Evolutionary conservation across 176 grass and related monocot genomes (phyloP).

Genomic region (Zoysia pacifica): DNA sequence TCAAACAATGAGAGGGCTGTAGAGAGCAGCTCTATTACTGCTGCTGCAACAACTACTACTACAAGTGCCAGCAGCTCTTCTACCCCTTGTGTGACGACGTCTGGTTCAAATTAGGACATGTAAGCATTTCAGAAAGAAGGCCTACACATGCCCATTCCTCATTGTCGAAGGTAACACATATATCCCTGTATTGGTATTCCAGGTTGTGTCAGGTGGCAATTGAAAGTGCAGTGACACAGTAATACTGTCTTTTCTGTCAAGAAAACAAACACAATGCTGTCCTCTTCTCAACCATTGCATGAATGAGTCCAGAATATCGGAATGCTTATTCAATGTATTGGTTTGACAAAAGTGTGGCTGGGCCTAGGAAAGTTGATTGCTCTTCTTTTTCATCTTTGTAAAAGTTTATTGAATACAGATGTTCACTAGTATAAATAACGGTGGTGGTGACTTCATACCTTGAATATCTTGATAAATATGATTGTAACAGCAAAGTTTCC

Average conservation of each 20-base stretch:
- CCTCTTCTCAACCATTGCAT: slow-evolving; percentile 35
- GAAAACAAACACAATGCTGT: not conserved
- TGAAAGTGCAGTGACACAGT: no score
- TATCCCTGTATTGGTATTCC: not conserved
- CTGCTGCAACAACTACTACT: not conserved
- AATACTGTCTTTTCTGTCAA: no score
- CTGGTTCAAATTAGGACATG: slow-evolving; percentile 48
- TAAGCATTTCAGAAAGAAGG: slow-evolving; percentile 38
- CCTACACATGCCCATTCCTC: slow-evolving; percentile 41
- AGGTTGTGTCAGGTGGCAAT: no score
- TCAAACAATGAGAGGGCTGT: slow-evolving; percentile 42
- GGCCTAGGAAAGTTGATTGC: slow-evolving; percentile 23
- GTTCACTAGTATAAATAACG: slow-evolving; percentile 54
- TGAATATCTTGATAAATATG: slow-evolving; percentile 24
- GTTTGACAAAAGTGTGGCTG: slow-evolving; percentile 22
- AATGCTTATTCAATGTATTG: slow-evolving; percentile 39
- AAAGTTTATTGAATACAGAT: slow-evolving; percentile 26
- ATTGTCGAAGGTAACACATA: slow-evolving; percentile 44
- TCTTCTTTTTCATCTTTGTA: slow-evolving; percentile 41
- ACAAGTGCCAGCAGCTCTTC: slow-evolving; percentile 39
- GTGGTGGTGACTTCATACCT: slow-evolving; percentile 5
- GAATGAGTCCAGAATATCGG: slow-evolving; percentile 24
- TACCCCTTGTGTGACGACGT: slow-evolving; percentile 49
- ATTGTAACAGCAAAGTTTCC: slow-evolving; percentile 29
- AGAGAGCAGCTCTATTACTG: slow-evolving; percentile 36